Evolutionary conservation across 2,329 filamentous ascomycete species (phyloP).

Genomic region (Fusarium protoensiforme): DNA sequence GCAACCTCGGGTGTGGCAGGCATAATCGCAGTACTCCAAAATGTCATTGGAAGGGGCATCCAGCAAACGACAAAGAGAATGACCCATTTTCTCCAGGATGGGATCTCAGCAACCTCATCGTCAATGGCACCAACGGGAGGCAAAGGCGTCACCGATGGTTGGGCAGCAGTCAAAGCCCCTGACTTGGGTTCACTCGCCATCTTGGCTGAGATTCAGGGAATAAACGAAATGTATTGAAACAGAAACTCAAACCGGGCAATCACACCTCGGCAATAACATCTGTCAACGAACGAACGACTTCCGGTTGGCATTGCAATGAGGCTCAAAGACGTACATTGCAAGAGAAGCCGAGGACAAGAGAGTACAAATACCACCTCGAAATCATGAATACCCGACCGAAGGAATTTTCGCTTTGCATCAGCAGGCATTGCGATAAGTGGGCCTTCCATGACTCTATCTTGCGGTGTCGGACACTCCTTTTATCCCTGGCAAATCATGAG

Average conservation of each 20-base stretch:
- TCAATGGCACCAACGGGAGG: conserved; percentile 25
- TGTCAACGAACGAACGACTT: neutral
- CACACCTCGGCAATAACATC: neutral
- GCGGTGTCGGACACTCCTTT: conserved; percentile 25
- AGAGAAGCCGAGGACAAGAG: neutral
- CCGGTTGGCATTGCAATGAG: neutral
- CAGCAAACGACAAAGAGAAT: conserved; percentile 44
- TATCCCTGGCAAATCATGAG: neutral
- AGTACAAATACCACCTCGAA: neutral
- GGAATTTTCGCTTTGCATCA: neutral
- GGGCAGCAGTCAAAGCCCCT: neutral
- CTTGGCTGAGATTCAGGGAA: neutral
- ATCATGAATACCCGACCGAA: neutral
- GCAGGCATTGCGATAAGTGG: conserved; percentile 5
- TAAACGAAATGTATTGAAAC: neutral
- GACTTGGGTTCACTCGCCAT: conserved; percentile 29
- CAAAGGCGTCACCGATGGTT: neutral
- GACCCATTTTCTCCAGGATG: conserved; percentile 41
- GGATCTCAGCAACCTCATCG: conserved; percentile 33
- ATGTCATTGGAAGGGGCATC: conserved; percentile 44
- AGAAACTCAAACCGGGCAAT: neutral
- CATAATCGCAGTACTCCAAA: conserved; percentile 43
- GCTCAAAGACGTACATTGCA: neutral
- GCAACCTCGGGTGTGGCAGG: conserved; percentile 37
- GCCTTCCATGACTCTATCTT: conserved; percentile 4